Evolutionary conservation across 805 yeast genomes (phyloP).

Genomic region (Teunomyces funiuensis): DNA sequence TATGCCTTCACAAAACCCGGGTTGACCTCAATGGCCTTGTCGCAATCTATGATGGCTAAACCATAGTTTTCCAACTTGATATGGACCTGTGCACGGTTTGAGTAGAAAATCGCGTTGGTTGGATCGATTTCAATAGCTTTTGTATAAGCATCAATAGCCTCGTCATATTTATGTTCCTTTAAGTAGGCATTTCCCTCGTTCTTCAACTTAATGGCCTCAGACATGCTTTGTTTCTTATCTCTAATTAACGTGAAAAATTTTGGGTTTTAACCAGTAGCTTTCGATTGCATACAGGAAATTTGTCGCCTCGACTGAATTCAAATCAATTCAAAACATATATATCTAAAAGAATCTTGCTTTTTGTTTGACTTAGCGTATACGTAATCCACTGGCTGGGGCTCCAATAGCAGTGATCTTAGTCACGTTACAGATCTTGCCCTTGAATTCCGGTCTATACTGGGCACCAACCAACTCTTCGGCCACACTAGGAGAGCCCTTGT

Average conservation of each 20-base stretch:
- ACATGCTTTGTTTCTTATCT: not conserved
- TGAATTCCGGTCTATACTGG: slow-evolving; percentile 69
- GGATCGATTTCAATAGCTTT: slow-evolving; percentile 68
- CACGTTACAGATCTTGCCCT: slow-evolving; percentile 77
- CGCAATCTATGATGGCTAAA: slow-evolving; percentile 76
- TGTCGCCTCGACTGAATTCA: no score
- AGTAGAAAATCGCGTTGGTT: slow-evolving; percentile 58
- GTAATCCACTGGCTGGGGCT: slow-evolving; percentile 87
- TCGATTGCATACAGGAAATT: not conserved
- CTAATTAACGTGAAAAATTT: not conserved
- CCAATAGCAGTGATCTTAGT: slow-evolving; percentile 81
- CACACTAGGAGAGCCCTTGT: slow-evolving; percentile 66
- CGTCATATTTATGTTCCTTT: slow-evolving; percentile 59
- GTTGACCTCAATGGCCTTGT: slow-evolving; percentile 66
- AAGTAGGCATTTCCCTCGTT: slow-evolving; percentile 72
- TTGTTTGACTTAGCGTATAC: slow-evolving; percentile 42
- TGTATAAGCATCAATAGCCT: slow-evolving; percentile 72
- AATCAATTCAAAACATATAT: not conserved
- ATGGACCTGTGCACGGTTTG: slow-evolving; percentile 90
- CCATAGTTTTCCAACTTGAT: slow-evolving; percentile 87
- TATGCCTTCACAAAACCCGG: slow-evolving; percentile 72
- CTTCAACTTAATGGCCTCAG: slow-evolving; percentile 53
- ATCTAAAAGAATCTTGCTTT: not conserved
- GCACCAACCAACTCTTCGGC: slow-evolving; percentile 89
- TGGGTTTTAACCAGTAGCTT: not conserved